Evolutionary conservation across 805 yeast genomes (phyloP).

Genomic region (Kuraishia hungarica): DNA sequence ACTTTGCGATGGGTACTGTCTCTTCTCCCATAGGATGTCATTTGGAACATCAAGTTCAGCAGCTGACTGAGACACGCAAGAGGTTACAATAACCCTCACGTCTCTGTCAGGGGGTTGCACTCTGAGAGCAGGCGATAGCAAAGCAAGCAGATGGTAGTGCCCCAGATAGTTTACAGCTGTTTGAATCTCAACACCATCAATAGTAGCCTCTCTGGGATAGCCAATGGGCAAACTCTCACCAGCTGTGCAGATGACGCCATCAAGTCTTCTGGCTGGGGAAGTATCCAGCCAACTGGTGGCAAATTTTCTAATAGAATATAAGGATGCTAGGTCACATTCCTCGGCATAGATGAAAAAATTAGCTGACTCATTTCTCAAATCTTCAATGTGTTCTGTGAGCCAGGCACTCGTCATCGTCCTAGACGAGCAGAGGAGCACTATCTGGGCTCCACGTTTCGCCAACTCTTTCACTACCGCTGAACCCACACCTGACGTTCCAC

Average conservation of each 20-base stretch:
- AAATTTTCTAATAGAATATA: slow-evolving; percentile 74
- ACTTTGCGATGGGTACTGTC: slow-evolving; percentile 46
- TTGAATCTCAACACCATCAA: slow-evolving; percentile 84
- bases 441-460: slow-evolving; percentile 80
- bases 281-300: slow-evolving; percentile 94
- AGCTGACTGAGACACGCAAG: slow-evolving; percentile 71
- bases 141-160: slow-evolving; percentile 71
- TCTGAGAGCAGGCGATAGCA: slow-evolving; percentile 75
- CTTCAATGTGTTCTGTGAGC: slow-evolving; percentile 73
- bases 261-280: slow-evolving; percentile 82
- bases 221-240: slow-evolving; percentile 73
- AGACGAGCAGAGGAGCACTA: slow-evolving; percentile 62
- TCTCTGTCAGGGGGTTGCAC: slow-evolving; percentile 94
- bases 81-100: slow-evolving; percentile 70
- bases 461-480: slow-evolving; percentile 65
- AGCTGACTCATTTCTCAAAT: slow-evolving; percentile 57
- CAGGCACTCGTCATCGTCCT: slow-evolving; percentile 48
- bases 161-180: slow-evolving; percentile 76
- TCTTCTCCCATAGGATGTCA: slow-evolving; percentile 55
- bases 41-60: slow-evolving; percentile 49
- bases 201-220: slow-evolving; percentile 50
- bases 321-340: slow-evolving; percentile 68
- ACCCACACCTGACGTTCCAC: slow-evolving; percentile 94
- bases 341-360: slow-evolving; percentile 87
- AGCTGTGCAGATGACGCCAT: slow-evolving; percentile 84